Percentiles rank a stretch among this genome's conserved stretches.
Conservation (phyloP, 345 rosid genomes). For the Lumnitzera racemosa region DNA sequence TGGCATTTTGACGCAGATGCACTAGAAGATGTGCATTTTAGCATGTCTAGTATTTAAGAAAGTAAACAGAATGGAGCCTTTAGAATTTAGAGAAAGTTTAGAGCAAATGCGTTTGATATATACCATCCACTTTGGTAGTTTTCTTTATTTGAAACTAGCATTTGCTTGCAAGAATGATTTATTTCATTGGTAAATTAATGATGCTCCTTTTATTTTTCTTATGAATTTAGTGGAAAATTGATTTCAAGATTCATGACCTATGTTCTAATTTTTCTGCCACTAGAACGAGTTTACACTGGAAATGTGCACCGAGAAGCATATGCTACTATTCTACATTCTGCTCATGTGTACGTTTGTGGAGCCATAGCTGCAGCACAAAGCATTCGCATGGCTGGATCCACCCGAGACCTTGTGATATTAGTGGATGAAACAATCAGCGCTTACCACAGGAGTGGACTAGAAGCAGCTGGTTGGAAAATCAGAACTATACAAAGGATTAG, state of each 20-base stretch:
- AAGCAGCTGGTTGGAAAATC: slow-evolving; percentile 91
- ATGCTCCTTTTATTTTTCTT: too few species aligned
- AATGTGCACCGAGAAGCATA: slow-evolving; percentile 71
- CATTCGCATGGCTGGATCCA: slow-evolving; percentile 85
- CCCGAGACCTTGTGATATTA: slow-evolving; percentile 81
- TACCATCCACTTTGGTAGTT: too few species aligned
- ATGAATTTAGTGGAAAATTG: too few species aligned
- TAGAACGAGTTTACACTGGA: slow-evolving; percentile 52
- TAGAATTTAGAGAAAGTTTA: neutral
- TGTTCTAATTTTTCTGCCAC: slow-evolving; percentile 4
- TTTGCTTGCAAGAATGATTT: too few species aligned
- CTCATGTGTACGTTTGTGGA: slow-evolving; percentile 85
- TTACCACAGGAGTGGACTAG: slow-evolving; percentile 79
- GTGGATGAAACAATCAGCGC: slow-evolving; percentile 71
- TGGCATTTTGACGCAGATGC: too few species aligned
- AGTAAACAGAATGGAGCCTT: too few species aligned
- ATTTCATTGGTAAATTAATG: too few species aligned
- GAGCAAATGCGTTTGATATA: neutral
- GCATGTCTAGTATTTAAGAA: too few species aligned
- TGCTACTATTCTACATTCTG: slow-evolving; percentile 92
- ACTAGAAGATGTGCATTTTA: too few species aligned
- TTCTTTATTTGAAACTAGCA: too few species aligned
- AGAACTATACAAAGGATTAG: slow-evolving; percentile 75
- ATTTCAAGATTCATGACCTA: neutral
- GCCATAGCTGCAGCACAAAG: slow-evolving; percentile 92